Evolutionary conservation across 2,329 filamentous ascomycete genomes (phyloP).

Genomic region (Claviceps lovelessii): DNA sequence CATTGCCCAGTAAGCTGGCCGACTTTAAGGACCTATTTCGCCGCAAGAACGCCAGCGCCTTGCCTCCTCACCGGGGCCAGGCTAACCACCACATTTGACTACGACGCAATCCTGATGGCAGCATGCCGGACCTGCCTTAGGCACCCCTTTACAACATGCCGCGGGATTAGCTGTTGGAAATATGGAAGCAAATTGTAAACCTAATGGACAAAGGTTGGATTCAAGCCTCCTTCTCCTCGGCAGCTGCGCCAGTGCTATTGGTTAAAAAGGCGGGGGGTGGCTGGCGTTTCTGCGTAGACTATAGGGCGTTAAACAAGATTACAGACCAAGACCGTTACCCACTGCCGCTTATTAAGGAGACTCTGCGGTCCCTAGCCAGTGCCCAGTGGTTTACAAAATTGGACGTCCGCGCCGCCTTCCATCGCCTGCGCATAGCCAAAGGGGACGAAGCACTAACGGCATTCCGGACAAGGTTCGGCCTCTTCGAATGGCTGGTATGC

Average conservation of each 20-base stretch:
- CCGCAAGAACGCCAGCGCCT: no score
- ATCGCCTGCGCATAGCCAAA: not conserved
- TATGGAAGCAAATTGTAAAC: not conserved
- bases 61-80: no score
- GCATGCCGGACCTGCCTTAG: no score
- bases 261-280: not conserved
- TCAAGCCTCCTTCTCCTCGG: not conserved
- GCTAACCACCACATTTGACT: no score
- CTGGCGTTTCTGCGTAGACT: not conserved
- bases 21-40: not conserved
- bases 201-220: not conserved
- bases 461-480: no score
- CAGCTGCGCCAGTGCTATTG: not conserved
- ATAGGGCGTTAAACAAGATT: not conserved
- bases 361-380: not conserved
- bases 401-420: not conserved
- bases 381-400: not conserved
- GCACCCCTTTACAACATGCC: not conserved
- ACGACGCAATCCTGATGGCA: no score
- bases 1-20: no score
- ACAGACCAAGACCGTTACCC: not conserved
- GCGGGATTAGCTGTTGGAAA: not conserved
- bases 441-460: no score
- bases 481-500: no score
- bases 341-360: no score